Percentiles rank a stretch among this genome's conserved stretches.
phyloP scores from a whole-genome alignment of 768 basidiomycete species.

The Nidula microcarpa region DNA sequence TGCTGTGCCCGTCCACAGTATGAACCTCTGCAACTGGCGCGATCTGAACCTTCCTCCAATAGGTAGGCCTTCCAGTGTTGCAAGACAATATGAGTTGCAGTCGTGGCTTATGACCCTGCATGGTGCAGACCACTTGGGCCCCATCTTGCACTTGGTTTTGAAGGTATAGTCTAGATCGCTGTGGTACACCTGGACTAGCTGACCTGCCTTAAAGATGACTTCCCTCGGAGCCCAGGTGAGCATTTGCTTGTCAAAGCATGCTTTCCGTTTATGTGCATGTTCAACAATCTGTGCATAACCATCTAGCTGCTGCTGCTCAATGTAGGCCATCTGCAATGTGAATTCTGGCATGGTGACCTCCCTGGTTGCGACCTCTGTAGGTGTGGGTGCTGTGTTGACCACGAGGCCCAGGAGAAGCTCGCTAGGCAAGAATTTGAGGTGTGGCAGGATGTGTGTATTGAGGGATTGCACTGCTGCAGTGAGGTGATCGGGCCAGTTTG shows the following conservation, averaged over 20 bases:
- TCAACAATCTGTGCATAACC: constrained; percentile 15
- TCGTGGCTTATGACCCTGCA: constrained; percentile 2
- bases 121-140: constrained; percentile 26
- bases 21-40: constrained; percentile 8
- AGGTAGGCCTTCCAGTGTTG: not conserved
- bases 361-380: not conserved
- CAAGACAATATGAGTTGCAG: not conserved
- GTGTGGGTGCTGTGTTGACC: constrained; percentile 13
- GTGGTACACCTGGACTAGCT: constrained; percentile 27
- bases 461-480: constrained; percentile 16
- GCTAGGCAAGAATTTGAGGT: constrained; percentile 3
- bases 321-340: constrained; percentile 20
- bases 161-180: constrained; percentile 20
- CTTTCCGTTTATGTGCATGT: constrained; percentile 18
- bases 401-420: constrained; percentile 16
- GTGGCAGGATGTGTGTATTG: constrained; percentile 11
- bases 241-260: constrained; percentile 19
- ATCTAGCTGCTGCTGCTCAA: constrained; percentile 22
- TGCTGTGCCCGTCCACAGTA: not conserved
- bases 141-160: constrained; percentile 19
- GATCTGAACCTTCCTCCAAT: not conserved
- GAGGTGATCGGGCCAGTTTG: constrained; percentile 26
- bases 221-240: constrained; percentile 5
- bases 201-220: constrained; percentile 15
- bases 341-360: constrained; percentile 1